Evolutionary conservation across 2,329 filamentous ascomycete genomes (phyloP).

Genomic region (Neofusicoccum cordaticola): DNA sequence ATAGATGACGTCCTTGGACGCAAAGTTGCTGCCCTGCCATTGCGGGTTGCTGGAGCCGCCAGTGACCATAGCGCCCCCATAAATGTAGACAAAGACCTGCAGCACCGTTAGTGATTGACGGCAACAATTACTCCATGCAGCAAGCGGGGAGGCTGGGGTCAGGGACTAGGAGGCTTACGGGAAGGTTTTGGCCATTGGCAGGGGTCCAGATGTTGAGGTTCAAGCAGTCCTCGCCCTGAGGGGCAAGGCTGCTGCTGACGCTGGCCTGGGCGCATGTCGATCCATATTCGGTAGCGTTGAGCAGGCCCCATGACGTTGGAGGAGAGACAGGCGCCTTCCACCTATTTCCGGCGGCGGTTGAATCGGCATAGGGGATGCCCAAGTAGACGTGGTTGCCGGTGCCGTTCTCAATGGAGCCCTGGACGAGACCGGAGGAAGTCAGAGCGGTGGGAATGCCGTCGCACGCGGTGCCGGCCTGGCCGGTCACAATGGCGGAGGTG

Average conservation of each 20-base stretch:
- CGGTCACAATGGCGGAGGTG: neutral
- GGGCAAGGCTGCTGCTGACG: slow-evolving; percentile 11
- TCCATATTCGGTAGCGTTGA: slow-evolving; percentile 16
- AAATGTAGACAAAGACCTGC: slow-evolving; percentile 44
- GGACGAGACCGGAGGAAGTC: slow-evolving; percentile 12
- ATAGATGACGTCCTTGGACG: slow-evolving; percentile 18
- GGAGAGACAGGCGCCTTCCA: slow-evolving; percentile 10
- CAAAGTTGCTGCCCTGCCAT: slow-evolving; percentile 22
- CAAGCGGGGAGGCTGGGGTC: neutral
- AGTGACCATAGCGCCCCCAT: slow-evolving; percentile 45
- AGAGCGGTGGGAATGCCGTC: neutral
- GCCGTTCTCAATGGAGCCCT: slow-evolving; percentile 2
- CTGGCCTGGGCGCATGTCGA: slow-evolving; percentile 16
- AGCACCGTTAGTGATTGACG: neutral
- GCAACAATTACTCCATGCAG: neutral
- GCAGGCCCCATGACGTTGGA: neutral
- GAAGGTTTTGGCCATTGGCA: slow-evolving; percentile 28
- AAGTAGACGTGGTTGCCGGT: slow-evolving; percentile 16
- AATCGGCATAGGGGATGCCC: slow-evolving; percentile 17
- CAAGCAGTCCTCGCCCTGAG: slow-evolving; percentile 31
- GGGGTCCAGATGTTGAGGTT: slow-evolving; percentile 35
- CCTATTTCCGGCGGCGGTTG: slow-evolving; percentile 10
- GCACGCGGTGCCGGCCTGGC: slow-evolving; percentile 5
- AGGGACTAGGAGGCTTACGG: slow-evolving; percentile 22
- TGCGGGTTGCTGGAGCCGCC: slow-evolving; percentile 39